phyloP scores from a whole-genome alignment of 176 grass and related monocot genomes.

The Puccinellia tenuiflora region DNA sequence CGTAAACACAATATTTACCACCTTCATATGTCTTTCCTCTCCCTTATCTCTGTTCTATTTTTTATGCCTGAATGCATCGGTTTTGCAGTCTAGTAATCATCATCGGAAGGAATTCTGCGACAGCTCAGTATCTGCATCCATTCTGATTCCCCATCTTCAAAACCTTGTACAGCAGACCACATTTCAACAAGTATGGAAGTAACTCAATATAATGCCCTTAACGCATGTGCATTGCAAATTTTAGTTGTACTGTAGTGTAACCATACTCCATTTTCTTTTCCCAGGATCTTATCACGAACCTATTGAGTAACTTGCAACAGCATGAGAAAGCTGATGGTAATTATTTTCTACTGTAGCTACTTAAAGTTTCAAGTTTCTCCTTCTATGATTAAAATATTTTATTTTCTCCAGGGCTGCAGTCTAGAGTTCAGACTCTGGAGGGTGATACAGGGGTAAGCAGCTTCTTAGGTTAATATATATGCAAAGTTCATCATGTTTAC shows the following conservation, averaged over 20 bases:
- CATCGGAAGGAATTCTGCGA: slow-evolving; percentile 53
- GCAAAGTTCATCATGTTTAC: neutral
- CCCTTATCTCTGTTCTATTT: neutral
- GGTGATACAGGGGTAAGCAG: slow-evolving; percentile 45
- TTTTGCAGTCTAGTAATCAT: slow-evolving; percentile 53
- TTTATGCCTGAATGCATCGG: neutral
- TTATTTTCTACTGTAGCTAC: neutral
- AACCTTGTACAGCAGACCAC: slow-evolving; percentile 95
- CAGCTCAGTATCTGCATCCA: slow-evolving; percentile 60
- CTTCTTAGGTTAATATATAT: neutral
- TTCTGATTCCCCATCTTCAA: slow-evolving; percentile 87
- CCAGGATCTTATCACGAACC: slow-evolving; percentile 73
- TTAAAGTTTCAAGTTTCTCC: neutral
- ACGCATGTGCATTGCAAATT: neutral
- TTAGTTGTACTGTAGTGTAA: neutral
- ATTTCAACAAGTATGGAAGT: slow-evolving; percentile 81
- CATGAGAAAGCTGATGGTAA: slow-evolving; percentile 62
- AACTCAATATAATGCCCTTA: neutral
- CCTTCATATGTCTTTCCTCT: neutral
- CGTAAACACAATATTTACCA: neutral
- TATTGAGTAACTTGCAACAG: slow-evolving; percentile 82
- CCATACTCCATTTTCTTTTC: neutral
- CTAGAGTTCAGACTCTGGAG: slow-evolving; percentile 23
- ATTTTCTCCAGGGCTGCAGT: slow-evolving; percentile 39
- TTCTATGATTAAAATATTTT: slow-evolving; percentile 1